A percentile compares a stretch with the other conserved stretches of the same genome.
These are phyloP conservation scores for Holtermannia corniformis DNA, from an alignment of 768 basidiomycete genomes.

Conservation along the genomic window DNA sequence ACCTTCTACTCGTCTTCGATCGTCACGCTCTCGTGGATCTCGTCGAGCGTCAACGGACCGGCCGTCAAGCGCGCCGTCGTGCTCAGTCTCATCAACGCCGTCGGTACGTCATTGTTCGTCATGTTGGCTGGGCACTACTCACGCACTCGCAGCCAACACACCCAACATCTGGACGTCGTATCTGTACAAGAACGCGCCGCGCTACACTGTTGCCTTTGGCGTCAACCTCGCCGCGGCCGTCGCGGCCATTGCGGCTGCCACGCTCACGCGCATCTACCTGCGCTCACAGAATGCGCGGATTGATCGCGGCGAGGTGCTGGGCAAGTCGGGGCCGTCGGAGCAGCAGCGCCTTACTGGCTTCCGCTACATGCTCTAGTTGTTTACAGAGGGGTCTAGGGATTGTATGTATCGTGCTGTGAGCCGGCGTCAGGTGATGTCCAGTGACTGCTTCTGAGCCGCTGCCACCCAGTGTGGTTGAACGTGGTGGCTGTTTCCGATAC, in stretches of 20 bases:
- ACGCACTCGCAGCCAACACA: slow-evolving; percentile 8
- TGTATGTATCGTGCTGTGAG: no score
- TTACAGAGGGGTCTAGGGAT: not conserved
- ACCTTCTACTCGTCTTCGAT: slow-evolving; percentile 35
- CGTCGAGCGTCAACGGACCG: slow-evolving; percentile 26
- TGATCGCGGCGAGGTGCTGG: slow-evolving; percentile 27
- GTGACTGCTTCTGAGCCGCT: no score
- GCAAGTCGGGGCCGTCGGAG: slow-evolving; percentile 23
- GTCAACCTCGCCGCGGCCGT: slow-evolving; percentile 35
- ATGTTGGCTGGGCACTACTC: not conserved
- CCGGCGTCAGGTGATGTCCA: no score
- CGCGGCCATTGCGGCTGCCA: slow-evolving; percentile 21
- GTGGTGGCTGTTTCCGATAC: no score
- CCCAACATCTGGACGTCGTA: slow-evolving; percentile 39
- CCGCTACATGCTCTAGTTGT: slow-evolving; percentile 31
- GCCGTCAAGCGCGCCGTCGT: slow-evolving; percentile 36
- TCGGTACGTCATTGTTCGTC: slow-evolving; percentile 10
- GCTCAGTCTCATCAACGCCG: slow-evolving; percentile 32
- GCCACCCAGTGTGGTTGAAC: no score
- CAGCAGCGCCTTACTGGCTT: slow-evolving; percentile 33
- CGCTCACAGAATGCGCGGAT: slow-evolving; percentile 27
- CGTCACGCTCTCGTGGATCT: slow-evolving; percentile 37
- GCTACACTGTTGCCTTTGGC: slow-evolving; percentile 34
- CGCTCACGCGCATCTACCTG: slow-evolving; percentile 28
- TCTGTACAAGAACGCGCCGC: slow-evolving; percentile 34